Conservation (phyloP, 257 asterid species). For the Scutellaria minor region DNA sequence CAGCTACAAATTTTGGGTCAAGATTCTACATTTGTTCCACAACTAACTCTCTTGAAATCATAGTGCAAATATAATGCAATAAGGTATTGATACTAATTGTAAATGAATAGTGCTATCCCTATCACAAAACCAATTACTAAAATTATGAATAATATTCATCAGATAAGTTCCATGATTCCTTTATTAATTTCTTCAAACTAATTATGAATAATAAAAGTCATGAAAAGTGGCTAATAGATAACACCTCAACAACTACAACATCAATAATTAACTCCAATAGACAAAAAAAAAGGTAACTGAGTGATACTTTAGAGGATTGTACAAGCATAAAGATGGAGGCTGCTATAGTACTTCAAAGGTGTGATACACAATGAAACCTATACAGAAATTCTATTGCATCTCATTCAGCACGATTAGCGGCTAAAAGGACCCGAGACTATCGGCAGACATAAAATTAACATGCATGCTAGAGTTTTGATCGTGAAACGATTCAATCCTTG, state of each 20-base stretch:
- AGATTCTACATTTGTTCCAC: no score
- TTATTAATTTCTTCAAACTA: not conserved
- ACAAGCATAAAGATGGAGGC: constrained; percentile 12
- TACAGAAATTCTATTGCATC: constrained; percentile 23
- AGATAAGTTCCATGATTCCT: not conserved
- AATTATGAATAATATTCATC: constrained; percentile 4
- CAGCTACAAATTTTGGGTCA: no score
- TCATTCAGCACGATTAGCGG: constrained; percentile 17
- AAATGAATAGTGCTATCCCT: not conserved
- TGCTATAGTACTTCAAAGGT: constrained; percentile 14
- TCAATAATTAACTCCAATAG: constrained; percentile 1
- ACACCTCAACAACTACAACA: not conserved
- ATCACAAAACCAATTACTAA: not conserved
- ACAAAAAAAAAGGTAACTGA: not conserved
- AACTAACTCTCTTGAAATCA: no score
- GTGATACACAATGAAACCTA: constrained; percentile 24
- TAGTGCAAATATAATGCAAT: no score
- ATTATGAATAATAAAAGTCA: not conserved
- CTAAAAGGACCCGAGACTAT: constrained; percentile 64
- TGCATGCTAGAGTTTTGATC: constrained; percentile 59
- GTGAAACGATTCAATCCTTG: constrained; percentile 70
- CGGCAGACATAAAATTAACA: constrained; percentile 56
- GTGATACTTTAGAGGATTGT: not conserved
- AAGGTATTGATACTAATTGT: no score
- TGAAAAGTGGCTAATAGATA: not conserved